Evolutionary conservation across 2,329 filamentous ascomycete species (phyloP), one percentile per base, ranked within the genome.

Genomic region (Xylaria sp.): DNA sequence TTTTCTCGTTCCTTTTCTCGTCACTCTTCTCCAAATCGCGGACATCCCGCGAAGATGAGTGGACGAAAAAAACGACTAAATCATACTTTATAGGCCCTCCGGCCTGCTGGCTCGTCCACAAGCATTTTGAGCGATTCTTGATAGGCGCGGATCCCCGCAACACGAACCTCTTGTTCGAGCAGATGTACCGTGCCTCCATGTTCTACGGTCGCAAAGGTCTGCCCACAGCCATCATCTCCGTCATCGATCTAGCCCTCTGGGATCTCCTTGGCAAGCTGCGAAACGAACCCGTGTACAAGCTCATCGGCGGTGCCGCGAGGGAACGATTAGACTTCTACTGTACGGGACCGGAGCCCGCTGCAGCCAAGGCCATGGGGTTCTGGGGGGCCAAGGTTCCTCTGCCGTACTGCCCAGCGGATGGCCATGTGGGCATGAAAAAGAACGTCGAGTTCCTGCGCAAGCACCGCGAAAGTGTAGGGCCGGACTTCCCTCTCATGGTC

Each of bases 171-270:
- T 85, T 98, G 35, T 98, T 97, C 79, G 94, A 98, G 84, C 93
- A 97, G 80, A 97, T 98, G 94, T 98, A 97, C 84, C 90, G 94
- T 69, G 92, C 88, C 1, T 97, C 93, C 74, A 97, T 97, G 93
- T 98, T 97, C 85, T 98, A 98, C 78, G 94, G 94, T 70, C 91
- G 94, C 73, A 98, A 98, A 81, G 94, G 94, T 55, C 88, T 98
- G 1, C 92, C 94, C 1, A 88, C 95, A 12, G 94, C 94, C 62
- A 91, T 97, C 77, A 98, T 98, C 77, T 97, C 93, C 1, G 94
- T 97, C 72, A 96, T 98, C 76, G 94, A 98, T 77, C 87, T 98
- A 51, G 94, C 94, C 4, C 82, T 98, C 48, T 98, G 94, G 94
- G 94, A 98, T 84, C 85, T 98, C 50, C 83, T 97, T 5, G 94